Conservation (phyloP, 2,329 filamentous ascomycete genomes). For the Lachnum nothofagi region DNA sequence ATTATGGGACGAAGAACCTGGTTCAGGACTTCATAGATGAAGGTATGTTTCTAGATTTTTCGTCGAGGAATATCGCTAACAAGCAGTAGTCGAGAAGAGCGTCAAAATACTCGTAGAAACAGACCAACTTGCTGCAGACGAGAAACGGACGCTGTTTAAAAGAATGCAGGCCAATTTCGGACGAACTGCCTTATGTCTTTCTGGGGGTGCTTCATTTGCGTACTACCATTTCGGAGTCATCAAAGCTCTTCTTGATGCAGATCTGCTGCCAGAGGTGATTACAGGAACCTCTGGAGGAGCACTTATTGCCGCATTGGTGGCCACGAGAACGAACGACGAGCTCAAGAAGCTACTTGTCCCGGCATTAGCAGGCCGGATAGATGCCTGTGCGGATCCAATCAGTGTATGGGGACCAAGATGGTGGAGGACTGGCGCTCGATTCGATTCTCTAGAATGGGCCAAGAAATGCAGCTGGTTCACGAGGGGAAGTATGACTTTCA, state of each 20-base stretch:
- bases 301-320: conserved; percentile 78
- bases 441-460: conserved; percentile 92
- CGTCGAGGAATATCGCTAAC: conserved; percentile 8
- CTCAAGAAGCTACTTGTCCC: conserved; percentile 79
- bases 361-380: conserved; percentile 78
- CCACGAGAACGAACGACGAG: conserved; percentile 87
- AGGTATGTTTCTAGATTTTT: conserved; percentile 41
- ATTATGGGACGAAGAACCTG: conserved; percentile 93
- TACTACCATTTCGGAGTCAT: conserved; percentile 96
- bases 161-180: conserved; percentile 87
- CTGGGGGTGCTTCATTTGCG: conserved; percentile 87
- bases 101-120: conserved; percentile 66
- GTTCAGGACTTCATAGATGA: conserved; percentile 90
- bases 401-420: conserved; percentile 74
- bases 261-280: conserved; percentile 84
- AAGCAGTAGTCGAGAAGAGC: conserved; percentile 52
- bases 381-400: conserved; percentile 74
- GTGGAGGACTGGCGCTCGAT: conserved; percentile 89
- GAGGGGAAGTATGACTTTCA: conserved; percentile 85
- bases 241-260: conserved; percentile 80
- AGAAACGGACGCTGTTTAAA: conserved; percentile 79
- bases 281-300: conserved; percentile 95
- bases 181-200: conserved; percentile 85
- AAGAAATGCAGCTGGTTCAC: conserved; percentile 82
- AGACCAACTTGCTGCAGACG: conserved; percentile 60